Conservation (phyloP, 192 early-diverging fungal genomes). For the Mortierella antarctica region DNA sequence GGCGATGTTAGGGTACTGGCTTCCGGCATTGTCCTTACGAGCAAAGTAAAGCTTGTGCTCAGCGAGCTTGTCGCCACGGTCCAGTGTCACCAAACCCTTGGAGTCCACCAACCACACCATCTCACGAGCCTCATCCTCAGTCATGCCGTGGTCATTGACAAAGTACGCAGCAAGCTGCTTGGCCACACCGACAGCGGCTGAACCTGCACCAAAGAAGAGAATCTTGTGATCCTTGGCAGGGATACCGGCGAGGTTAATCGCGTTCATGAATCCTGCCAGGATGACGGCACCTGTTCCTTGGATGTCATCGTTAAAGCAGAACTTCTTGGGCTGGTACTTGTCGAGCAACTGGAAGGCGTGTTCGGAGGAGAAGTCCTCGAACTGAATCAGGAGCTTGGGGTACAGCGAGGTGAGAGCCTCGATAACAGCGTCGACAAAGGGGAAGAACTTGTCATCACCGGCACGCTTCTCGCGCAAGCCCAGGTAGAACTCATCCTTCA, state of each 20-base stretch:
- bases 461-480: slow-evolving; percentile 79
- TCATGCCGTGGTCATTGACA: slow-evolving; percentile 74
- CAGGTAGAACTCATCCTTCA: slow-evolving; percentile 91
- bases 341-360: slow-evolving; percentile 90
- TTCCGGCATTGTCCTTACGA: slow-evolving; percentile 84
- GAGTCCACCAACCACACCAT: slow-evolving; percentile 91
- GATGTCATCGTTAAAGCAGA: slow-evolving; percentile 97
- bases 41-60: slow-evolving; percentile 90
- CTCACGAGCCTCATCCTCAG: slow-evolving; percentile 76
- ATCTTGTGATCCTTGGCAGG: slow-evolving; percentile 82
- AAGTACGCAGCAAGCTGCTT: slow-evolving; percentile 90
- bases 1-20: slow-evolving; percentile 76
- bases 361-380: slow-evolving; percentile 96
- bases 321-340: slow-evolving; percentile 77
- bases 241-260: slow-evolving; percentile 75
- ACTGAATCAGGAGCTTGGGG: slow-evolving; percentile 91
- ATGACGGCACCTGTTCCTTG: slow-evolving; percentile 96
- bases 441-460: slow-evolving; percentile 78
- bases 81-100: slow-evolving; percentile 89
- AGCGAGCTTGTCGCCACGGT: slow-evolving; percentile 88
- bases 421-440: slow-evolving; percentile 87
- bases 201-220: slow-evolving; percentile 95
- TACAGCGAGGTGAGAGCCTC: slow-evolving; percentile 72
- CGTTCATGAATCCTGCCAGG: slow-evolving; percentile 92
- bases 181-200: slow-evolving; percentile 95